These are phyloP conservation scores for Exophiala oligosperma DNA, from an alignment of 2,329 filamentous ascomycete species.

Conservation along the genomic window DNA sequence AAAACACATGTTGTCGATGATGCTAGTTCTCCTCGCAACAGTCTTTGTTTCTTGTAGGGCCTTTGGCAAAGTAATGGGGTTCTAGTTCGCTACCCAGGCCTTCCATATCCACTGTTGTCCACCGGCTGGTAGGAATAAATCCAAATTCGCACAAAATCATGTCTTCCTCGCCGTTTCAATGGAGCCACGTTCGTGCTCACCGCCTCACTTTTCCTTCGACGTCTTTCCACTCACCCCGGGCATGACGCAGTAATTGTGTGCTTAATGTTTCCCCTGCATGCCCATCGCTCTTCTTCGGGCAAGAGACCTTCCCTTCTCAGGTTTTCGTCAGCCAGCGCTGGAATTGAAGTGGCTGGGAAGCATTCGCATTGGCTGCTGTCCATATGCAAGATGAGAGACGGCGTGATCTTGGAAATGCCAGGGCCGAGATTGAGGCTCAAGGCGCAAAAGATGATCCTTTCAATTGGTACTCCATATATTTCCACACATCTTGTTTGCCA, in stretches of 20 bases:
- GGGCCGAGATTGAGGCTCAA: constrained; percentile 6
- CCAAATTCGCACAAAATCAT: constrained; percentile 19
- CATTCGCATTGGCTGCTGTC: constrained; percentile 18
- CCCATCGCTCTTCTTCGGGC: constrained; percentile 8
- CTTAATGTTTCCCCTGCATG: constrained; percentile 21
- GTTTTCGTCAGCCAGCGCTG: constrained; percentile 17
- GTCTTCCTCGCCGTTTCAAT: constrained; percentile 13
- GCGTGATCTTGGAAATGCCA: constrained; percentile 20
- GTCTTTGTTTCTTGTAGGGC: too few species aligned
- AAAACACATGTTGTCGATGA: neutral
- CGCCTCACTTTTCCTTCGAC: constrained; percentile 16
- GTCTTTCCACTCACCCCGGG: constrained; percentile 21
- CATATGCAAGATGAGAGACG: constrained; percentile 25
- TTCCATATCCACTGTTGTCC: neutral
- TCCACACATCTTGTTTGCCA: neutral
- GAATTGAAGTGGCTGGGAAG: constrained; percentile 25
- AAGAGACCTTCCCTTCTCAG: constrained; percentile 19
- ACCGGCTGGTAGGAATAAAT: neutral
- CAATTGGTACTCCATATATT: constrained; percentile 4
- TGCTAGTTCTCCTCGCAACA: too few species aligned
- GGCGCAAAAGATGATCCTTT: neutral
- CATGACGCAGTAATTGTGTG: constrained; percentile 10
- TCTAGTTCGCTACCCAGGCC: constrained; percentile 4
- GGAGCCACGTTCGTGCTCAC: constrained; percentile 26
- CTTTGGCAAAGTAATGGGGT: neutral